Percentiles rank a stretch among this genome's conserved stretches.
phyloP scores from a whole-genome alignment of 75 land plant genomes.

The Sequoia sempervirens region DNA sequence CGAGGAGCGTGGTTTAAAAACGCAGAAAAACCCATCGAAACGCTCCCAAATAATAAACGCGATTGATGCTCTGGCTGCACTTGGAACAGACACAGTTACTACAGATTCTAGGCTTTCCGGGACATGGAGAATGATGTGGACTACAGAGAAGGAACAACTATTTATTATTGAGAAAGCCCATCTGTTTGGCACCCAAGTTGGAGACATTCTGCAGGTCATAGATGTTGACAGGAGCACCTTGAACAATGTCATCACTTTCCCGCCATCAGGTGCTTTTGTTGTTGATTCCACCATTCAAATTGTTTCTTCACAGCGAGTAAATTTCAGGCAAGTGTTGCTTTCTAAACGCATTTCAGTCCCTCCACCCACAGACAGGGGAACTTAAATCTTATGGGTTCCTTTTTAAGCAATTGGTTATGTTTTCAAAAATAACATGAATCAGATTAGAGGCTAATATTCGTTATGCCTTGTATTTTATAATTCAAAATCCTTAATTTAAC shows the following conservation, averaged over 20 bases:
- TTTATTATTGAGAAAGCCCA: conserved; percentile 68
- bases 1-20: conserved; percentile 68
- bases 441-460: too few relatives aligned
- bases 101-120: conserved; percentile 56
- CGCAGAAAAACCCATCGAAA: conserved; percentile 40
- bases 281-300: conserved; percentile 70
- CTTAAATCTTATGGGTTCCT: not conserved
- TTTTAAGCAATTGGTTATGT: not conserved
- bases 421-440: not conserved
- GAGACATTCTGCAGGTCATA: conserved; percentile 93
- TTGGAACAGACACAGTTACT: conserved; percentile 43
- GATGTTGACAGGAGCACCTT: conserved; percentile 62
- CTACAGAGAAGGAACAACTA: conserved; percentile 86
- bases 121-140: conserved; percentile 96
- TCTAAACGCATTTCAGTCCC: not conserved
- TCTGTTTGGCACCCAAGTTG: conserved; percentile 75
- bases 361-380: not conserved
- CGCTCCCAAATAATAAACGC: conserved; percentile 38
- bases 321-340: conserved; percentile 53
- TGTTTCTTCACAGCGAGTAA: conserved; percentile 66
- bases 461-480: too few relatives aligned
- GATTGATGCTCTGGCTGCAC: conserved; percentile 35
- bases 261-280: conserved; percentile 84
- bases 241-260: conserved; percentile 94
- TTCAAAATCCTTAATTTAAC: too few relatives aligned